phyloP scores from a whole-genome alignment of 2,329 filamentous ascomycete species.

The Sporothrix sp. region DNA sequence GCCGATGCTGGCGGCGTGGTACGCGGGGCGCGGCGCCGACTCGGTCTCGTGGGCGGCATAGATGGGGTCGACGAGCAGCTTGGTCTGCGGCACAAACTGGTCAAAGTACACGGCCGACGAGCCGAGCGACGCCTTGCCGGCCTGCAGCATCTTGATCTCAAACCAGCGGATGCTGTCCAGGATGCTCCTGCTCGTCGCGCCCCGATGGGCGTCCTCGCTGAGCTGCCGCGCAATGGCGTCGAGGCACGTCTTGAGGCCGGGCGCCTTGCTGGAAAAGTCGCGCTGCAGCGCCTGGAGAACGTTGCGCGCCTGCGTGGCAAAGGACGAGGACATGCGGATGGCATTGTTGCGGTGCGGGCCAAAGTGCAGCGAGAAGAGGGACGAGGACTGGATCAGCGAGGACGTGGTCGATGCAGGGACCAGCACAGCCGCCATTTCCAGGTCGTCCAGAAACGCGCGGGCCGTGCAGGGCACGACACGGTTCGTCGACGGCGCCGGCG shows the following conservation, averaged over 20 bases:
- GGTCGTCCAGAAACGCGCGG: conserved; percentile 42
- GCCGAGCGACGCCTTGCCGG: conserved; percentile 36
- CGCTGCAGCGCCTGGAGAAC: conserved; percentile 30
- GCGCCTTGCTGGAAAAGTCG: conserved; percentile 24
- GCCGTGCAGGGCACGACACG: conserved; percentile 35
- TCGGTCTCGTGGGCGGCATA: conserved; percentile 29
- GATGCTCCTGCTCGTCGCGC: conserved; percentile 21
- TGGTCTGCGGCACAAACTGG: conserved; percentile 32
- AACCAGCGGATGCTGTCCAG: conserved; percentile 35
- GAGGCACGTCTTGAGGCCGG: conserved; percentile 22
- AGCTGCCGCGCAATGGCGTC: conserved; percentile 28
- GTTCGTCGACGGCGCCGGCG: conserved; percentile 11
- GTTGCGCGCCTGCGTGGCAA: conserved; percentile 27
- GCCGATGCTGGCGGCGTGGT: conserved; percentile 33
- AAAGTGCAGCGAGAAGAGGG: conserved; percentile 34
- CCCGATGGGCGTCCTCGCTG: conserved; percentile 19
- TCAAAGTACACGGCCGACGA: conserved; percentile 29
- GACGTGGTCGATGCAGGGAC: conserved; percentile 22
- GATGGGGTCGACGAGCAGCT: conserved; percentile 34
- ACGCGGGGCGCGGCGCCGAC: conserved; percentile 28
- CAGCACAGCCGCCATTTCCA: conserved; percentile 36
- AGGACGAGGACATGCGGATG: conserved; percentile 22
- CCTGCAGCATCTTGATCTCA: conserved; percentile 42
- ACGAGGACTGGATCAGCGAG: conserved; percentile 31
- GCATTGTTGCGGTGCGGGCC: conserved; percentile 22